phyloP scores from a whole-genome alignment of 1,139 yeast species.

The Diutina pseudorugosa region DNA sequence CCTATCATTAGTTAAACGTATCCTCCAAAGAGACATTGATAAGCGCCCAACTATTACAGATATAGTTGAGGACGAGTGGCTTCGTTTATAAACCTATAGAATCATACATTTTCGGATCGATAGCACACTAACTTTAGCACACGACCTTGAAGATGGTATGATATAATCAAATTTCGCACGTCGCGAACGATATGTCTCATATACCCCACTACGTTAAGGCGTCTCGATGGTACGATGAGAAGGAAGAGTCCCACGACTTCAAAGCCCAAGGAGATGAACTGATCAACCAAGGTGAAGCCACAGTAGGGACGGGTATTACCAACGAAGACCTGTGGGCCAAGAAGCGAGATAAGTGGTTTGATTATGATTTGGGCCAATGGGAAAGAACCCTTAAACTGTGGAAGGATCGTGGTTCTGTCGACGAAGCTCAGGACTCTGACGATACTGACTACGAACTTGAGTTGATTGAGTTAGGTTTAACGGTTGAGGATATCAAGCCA shows the following conservation, averaged over 20 bases:
- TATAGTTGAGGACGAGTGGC: constrained; percentile 60
- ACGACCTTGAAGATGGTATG: too few species aligned
- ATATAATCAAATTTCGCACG: background rate
- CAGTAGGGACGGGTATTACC: constrained; percentile 21
- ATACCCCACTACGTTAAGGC: constrained; percentile 21
- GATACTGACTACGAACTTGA: constrained; percentile 40
- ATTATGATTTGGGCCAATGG: background rate
- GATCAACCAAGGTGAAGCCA: constrained; percentile 19
- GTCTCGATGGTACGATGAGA: constrained; percentile 20
- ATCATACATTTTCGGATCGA: background rate
- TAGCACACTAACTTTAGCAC: too few species aligned
- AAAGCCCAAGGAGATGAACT: constrained; percentile 14
- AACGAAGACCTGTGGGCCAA: constrained; percentile 31
- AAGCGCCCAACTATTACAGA: constrained; percentile 65
- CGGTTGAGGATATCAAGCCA: constrained; percentile 15
- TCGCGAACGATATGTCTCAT: constrained; percentile 5
- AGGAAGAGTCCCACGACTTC: constrained; percentile 10
- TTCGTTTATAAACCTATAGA: constrained; percentile 12
- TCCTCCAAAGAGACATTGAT: constrained; percentile 51
- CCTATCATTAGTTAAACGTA: constrained; percentile 45
- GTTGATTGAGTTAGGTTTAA: constrained; percentile 34
- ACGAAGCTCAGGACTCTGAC: constrained; percentile 20
- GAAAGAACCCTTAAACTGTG: constrained; percentile 19
- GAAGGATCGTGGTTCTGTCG: constrained; percentile 6
- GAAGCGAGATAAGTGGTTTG: constrained; percentile 30